Evolutionary conservation across 257 asterid species (phyloP).

Genomic region (Solanum ossicruentum): DNA sequence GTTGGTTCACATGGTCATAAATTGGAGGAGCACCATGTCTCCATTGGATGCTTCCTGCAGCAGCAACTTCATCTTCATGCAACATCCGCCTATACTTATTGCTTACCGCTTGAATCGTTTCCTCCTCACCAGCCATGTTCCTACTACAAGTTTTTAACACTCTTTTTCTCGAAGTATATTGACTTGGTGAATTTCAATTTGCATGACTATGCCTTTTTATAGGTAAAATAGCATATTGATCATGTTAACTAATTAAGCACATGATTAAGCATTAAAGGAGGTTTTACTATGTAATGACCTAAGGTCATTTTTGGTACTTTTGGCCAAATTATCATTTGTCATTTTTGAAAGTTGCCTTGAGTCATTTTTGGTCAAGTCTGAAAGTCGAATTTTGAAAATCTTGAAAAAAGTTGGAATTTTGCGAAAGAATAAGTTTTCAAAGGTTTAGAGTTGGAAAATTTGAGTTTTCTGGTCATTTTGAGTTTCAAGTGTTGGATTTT

Average conservation of each 20-base stretch:
- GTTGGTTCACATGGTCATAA: constrained; percentile 42
- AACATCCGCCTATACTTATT: constrained; percentile 65
- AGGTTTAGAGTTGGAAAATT: too few relatives aligned
- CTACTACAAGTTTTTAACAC: not conserved
- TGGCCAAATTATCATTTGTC: too few relatives aligned
- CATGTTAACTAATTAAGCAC: not conserved
- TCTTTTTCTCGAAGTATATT: not conserved
- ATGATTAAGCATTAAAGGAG: too few relatives aligned
- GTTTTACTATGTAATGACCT: too few relatives aligned
- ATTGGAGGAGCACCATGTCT: constrained; percentile 84
- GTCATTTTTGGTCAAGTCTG: too few relatives aligned
- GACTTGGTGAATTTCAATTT: not conserved
- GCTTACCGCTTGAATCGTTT: not conserved
- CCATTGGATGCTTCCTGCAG: constrained; percentile 40
- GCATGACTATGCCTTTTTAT: not conserved
- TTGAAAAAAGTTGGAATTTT: too few relatives aligned
- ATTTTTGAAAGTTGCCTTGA: too few relatives aligned
- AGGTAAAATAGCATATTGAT: not conserved
- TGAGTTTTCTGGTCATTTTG: too few relatives aligned
- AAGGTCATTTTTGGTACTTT: too few relatives aligned
- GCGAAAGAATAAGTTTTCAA: too few relatives aligned
- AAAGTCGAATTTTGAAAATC: too few relatives aligned
- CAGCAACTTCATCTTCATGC: constrained; percentile 28
- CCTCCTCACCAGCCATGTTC: not conserved
- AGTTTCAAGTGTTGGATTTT: too few relatives aligned